A percentile compares a stretch with the other conserved stretches of the same genome.
phyloP scores from a whole-genome alignment of 1,139 yeast genomes.

The Lodderomyces pseudojiufengensis region DNA sequence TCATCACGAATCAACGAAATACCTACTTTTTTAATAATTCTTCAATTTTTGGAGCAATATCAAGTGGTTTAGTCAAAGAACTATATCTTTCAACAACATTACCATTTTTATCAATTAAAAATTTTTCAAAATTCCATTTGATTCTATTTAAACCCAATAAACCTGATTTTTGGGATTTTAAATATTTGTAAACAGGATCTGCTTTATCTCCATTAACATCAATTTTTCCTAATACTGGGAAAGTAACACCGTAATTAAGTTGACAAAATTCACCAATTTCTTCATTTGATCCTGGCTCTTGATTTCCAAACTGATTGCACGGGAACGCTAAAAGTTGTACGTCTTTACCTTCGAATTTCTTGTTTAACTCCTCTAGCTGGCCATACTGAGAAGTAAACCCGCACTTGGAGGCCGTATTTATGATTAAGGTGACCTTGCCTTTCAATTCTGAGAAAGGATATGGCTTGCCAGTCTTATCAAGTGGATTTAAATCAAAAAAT shows the following conservation, averaged over 20 bases:
- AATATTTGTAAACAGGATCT: conserved; percentile 75
- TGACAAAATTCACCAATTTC: conserved; percentile 40
- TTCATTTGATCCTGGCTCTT: conserved; percentile 43
- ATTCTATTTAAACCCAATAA: conserved; percentile 43
- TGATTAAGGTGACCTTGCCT: conserved; percentile 88
- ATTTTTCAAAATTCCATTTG: conserved; percentile 52
- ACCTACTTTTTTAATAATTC: conserved; percentile 27
- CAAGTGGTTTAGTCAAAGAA: conserved; percentile 39
- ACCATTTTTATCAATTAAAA: conserved; percentile 43
- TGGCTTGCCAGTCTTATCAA: conserved; percentile 50
- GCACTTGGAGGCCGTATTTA: conserved; percentile 92
- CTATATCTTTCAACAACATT: conserved; percentile 44
- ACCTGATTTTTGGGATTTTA: conserved; percentile 54
- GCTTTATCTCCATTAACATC: conserved; percentile 85
- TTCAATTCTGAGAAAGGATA: conserved; percentile 66
- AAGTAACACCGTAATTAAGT: conserved; percentile 56
- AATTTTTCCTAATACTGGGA: conserved; percentile 83
- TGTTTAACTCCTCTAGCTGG: conserved; percentile 78
- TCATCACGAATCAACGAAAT: too few species aligned
- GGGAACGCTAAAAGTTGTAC: conserved; percentile 89
- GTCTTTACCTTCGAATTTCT: conserved; percentile 64
- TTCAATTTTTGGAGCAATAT: conserved; percentile 36
- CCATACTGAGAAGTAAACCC: conserved; percentile 79
- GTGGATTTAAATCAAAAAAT: conserved; percentile 41
- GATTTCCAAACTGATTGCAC: conserved; percentile 61